Conservation (phyloP, 352 stramenopile genomes). For the Phytophthora pseudosyringae region DNA sequence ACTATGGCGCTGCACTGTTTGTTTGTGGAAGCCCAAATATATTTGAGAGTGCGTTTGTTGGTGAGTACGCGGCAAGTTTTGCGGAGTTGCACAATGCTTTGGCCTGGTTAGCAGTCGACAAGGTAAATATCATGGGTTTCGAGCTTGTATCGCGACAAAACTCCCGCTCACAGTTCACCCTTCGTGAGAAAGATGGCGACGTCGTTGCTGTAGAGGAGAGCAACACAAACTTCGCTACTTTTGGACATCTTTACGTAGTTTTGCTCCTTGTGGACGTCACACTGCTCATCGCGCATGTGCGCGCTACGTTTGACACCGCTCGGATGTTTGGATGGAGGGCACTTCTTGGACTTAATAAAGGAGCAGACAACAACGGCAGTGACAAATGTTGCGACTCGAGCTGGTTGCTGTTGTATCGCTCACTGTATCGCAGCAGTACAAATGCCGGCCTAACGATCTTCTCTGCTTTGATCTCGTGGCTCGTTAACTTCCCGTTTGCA, state of each 20-base stretch:
- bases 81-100: constrained; percentile 41
- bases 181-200: constrained; percentile 27
- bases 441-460: constrained; percentile 52
- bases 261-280: constrained; percentile 48
- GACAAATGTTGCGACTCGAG: constrained; percentile 32
- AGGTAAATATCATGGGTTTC: constrained; percentile 57
- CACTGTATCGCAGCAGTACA: constrained; percentile 51
- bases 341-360: constrained; percentile 29
- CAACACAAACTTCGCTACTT: constrained; percentile 57
- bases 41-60: constrained; percentile 48
- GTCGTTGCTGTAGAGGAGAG: constrained; percentile 36
- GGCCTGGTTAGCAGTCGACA: constrained; percentile 52
- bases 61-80: constrained; percentile 45
- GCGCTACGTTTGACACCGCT: constrained; percentile 42
- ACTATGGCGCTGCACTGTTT: constrained; percentile 37
- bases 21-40: constrained; percentile 55
- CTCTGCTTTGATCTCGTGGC: constrained; percentile 58
- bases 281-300: constrained; percentile 38
- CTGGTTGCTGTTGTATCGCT: constrained; percentile 60
- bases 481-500: constrained; percentile 52
- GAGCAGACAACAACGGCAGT: neutral
- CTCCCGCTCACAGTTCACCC: constrained; percentile 36
- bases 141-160: constrained; percentile 63
- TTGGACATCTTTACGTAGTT: constrained; percentile 59
- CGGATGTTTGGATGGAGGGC: constrained; percentile 40